Percentiles rank a stretch among this genome's conserved stretches.
Conservation (phyloP, 495 filamentous ascomycete species). For the Talaromyces adpressus region DNA sequence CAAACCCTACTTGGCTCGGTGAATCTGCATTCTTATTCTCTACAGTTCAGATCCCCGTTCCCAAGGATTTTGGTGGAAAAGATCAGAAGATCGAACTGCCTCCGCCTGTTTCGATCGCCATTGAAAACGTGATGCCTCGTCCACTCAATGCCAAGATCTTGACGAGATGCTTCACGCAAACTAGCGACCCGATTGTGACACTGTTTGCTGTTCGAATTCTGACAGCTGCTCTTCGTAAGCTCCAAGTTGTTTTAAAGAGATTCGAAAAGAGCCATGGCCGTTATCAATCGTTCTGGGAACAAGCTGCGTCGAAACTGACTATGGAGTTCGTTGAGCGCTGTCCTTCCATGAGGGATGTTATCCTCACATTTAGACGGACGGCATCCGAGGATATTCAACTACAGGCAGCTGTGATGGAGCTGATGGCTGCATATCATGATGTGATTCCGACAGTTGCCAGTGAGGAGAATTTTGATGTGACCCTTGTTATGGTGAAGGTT, state of each 20-base stretch:
- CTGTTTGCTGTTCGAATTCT: slow-evolving; percentile 78
- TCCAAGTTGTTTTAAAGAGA: slow-evolving; percentile 46
- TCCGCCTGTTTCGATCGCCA: slow-evolving; percentile 64
- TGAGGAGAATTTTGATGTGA: slow-evolving; percentile 80
- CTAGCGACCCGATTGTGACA: slow-evolving; percentile 58
- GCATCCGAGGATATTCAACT: slow-evolving; percentile 63
- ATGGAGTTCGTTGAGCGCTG: slow-evolving; percentile 72
- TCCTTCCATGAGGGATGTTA: slow-evolving; percentile 70
- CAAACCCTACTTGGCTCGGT: slow-evolving; percentile 88
- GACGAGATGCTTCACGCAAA: slow-evolving; percentile 69
- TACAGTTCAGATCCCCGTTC: slow-evolving; percentile 64
- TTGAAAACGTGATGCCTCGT: slow-evolving; percentile 83
- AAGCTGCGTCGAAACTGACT: slow-evolving; percentile 55
- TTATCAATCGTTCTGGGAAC: slow-evolving; percentile 51
- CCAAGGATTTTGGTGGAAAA: slow-evolving; percentile 59
- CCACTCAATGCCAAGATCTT: slow-evolving; percentile 72
- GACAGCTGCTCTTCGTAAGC: slow-evolving; percentile 69
- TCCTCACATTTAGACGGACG: slow-evolving; percentile 59
- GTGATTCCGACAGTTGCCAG: slow-evolving; percentile 72
- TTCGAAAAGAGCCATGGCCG: slow-evolving; percentile 32
- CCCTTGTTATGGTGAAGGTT: slow-evolving; percentile 59
- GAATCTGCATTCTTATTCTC: slow-evolving; percentile 84
- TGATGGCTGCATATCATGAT: slow-evolving; percentile 75
- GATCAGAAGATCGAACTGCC: slow-evolving; percentile 47
- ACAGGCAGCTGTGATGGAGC: slow-evolving; percentile 65